These are phyloP conservation scores for Podospora appendiculata DNA, from an alignment of 495 filamentous ascomycete species.

Conservation along the genomic window DNA sequence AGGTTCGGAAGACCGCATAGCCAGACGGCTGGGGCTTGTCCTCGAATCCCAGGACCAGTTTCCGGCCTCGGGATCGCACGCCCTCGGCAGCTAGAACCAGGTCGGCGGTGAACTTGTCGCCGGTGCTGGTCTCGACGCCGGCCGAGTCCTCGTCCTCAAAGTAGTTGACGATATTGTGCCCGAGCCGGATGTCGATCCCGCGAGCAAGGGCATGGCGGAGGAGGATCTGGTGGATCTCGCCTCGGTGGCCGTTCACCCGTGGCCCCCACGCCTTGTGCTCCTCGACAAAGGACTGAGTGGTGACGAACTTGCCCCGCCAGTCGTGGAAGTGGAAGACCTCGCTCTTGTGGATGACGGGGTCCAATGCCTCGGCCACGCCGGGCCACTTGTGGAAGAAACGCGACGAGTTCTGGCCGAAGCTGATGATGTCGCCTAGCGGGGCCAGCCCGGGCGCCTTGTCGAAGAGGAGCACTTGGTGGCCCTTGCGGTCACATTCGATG, in stretches of 20 bases:
- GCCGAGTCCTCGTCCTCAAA: constrained; percentile 39
- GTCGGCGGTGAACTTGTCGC: constrained; percentile 39
- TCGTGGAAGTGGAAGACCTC: constrained; percentile 27
- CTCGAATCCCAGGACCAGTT: constrained; percentile 43
- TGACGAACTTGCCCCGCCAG: constrained; percentile 25
- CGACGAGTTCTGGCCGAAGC: constrained; percentile 34
- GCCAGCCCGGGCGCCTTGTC: constrained; percentile 35
- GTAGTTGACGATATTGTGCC: constrained; percentile 40
- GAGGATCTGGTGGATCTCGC: constrained; percentile 44
- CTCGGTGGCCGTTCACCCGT: constrained; percentile 39
- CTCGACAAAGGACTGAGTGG: constrained; percentile 7
- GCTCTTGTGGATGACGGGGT: constrained; percentile 30
- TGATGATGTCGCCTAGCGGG: constrained; percentile 39
- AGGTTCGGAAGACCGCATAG: constrained; percentile 39
- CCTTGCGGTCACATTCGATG: constrained; percentile 56
- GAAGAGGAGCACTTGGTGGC: constrained; percentile 42
- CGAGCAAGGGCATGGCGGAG: constrained; percentile 37
- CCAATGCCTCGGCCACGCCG: constrained; percentile 28
- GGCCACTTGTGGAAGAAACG: constrained; percentile 36
- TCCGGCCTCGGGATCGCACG: constrained; percentile 39
- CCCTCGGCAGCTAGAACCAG: constrained; percentile 51
- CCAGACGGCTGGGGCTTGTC: constrained; percentile 44
- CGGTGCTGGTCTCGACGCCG: constrained; percentile 35
- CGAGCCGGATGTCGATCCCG: constrained; percentile 41
- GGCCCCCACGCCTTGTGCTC: constrained; percentile 8